Conservation (phyloP, 768 basidiomycete genomes). For the Trametes cinnabarina region DNA sequence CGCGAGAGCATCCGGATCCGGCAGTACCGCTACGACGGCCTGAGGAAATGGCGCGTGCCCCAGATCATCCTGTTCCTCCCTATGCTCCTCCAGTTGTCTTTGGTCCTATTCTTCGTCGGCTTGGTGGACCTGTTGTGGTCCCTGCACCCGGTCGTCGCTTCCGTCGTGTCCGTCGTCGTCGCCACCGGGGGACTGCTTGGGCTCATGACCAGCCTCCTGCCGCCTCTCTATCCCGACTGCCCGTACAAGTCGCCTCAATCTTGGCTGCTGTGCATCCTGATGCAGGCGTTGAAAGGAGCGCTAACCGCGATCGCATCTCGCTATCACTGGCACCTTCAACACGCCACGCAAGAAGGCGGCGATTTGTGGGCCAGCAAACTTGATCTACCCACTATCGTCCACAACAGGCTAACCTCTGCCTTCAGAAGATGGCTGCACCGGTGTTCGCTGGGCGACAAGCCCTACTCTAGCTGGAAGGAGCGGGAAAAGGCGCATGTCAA, state of each 20-base stretch:
- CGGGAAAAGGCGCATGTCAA: constrained; percentile 7
- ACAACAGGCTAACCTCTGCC: not conserved
- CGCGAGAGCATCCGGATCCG: constrained; percentile 25
- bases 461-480: constrained; percentile 13
- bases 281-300: constrained; percentile 1
- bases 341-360: not conserved
- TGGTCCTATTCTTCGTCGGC: constrained; percentile 24
- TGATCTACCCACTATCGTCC: not conserved
- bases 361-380: constrained; percentile 5
- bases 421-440: constrained; percentile 2
- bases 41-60: constrained; percentile 24
- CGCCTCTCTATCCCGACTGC: constrained; percentile 11
- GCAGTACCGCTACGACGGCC: constrained; percentile 27
- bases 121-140: constrained; percentile 26
- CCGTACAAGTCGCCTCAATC: constrained; percentile 19
- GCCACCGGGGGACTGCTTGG: constrained; percentile 3
- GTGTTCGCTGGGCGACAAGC: not conserved
- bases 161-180: constrained; percentile 6
- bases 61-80: constrained; percentile 21
- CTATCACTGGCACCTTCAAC: constrained; percentile 3
- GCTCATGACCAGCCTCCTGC: not conserved
- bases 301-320: not conserved
- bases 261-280: constrained; percentile 8
- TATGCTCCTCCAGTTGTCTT: constrained; percentile 20
- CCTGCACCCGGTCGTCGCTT: constrained; percentile 19